Conservation (phyloP, 2,329 filamentous ascomycete species). For the Pyricularia pennisetigena region DNA sequence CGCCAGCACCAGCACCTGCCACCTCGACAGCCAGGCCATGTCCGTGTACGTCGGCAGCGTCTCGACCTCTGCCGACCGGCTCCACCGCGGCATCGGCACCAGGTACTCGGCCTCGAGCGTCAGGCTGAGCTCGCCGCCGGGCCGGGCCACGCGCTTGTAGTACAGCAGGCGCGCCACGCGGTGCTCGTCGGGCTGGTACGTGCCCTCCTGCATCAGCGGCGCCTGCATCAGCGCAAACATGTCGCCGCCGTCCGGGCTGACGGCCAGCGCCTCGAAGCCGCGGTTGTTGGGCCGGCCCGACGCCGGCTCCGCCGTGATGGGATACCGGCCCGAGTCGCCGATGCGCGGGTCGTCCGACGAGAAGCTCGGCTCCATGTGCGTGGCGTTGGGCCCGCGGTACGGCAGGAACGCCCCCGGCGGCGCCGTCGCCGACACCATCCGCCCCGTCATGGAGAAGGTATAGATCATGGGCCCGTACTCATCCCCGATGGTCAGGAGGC, state of each 20-base stretch:
- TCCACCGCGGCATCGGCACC: slow-evolving; percentile 44
- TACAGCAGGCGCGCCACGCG: slow-evolving; percentile 52
- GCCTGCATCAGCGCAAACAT: slow-evolving; percentile 59
- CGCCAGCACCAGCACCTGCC: slow-evolving; percentile 57
- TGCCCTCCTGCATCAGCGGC: slow-evolving; percentile 41
- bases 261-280: slow-evolving; percentile 61
- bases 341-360: slow-evolving; percentile 52
- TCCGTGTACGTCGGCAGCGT: not conserved
- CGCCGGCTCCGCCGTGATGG: slow-evolving; percentile 45
- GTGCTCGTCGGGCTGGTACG: slow-evolving; percentile 24
- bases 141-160: slow-evolving; percentile 41
- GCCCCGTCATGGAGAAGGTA: slow-evolving; percentile 47
- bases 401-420: slow-evolving; percentile 58
- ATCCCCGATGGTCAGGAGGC: slow-evolving; percentile 59
- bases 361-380: slow-evolving; percentile 31
- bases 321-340: slow-evolving; percentile 38
- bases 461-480: slow-evolving; percentile 66
- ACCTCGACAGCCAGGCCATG: slow-evolving; percentile 26
- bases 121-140: slow-evolving; percentile 26
- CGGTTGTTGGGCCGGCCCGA: slow-evolving; percentile 63
- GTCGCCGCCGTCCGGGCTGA: slow-evolving; percentile 51
- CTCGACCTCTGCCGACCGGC: not conserved
- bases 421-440: slow-evolving; percentile 52
- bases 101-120: slow-evolving; percentile 49
- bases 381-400: slow-evolving; percentile 20